phyloP scores from a whole-genome alignment of 768 basidiomycete species.

The Nevesoporus exiguus region DNA sequence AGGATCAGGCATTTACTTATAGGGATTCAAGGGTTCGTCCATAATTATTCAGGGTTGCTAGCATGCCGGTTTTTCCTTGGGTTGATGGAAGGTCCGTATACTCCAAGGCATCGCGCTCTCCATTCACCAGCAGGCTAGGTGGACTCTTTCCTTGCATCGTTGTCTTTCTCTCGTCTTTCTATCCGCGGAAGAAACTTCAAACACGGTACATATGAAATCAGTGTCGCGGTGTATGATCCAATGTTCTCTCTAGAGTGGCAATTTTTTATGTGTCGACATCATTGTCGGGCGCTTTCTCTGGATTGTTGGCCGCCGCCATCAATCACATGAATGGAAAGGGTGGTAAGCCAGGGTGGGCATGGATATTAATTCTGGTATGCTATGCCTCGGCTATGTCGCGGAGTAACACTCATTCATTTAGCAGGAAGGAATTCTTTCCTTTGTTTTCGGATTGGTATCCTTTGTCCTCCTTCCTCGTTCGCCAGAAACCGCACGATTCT shows the following conservation, averaged over 20 bases:
- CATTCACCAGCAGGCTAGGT: slow-evolving; percentile 31
- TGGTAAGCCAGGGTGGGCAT: not conserved
- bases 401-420: not conserved
- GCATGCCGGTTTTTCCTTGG: slow-evolving; percentile 27
- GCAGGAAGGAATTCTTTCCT: slow-evolving; percentile 62
- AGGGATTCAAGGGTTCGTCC: slow-evolving; percentile 40
- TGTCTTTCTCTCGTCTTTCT: slow-evolving; percentile 52
- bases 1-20: not conserved
- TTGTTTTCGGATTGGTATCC: slow-evolving; percentile 49
- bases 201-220: slow-evolving; percentile 10
- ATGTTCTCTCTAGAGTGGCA: slow-evolving; percentile 31
- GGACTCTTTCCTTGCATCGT: slow-evolving; percentile 57
- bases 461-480: slow-evolving; percentile 49
- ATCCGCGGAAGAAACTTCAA: slow-evolving; percentile 30
- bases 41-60: slow-evolving; percentile 49
- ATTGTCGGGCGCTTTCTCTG: slow-evolving; percentile 60
- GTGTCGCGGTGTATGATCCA: slow-evolving; percentile 1
- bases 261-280: slow-evolving; percentile 42
- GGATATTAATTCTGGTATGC: slow-evolving; percentile 44
- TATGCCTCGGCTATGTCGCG: not conserved
- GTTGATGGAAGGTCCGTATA: slow-evolving; percentile 52
- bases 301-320: slow-evolving; percentile 33
- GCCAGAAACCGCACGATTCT: slow-evolving; percentile 46
- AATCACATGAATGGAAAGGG: not conserved
- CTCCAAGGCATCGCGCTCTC: not conserved